Evolutionary conservation across 2,329 filamentous ascomycete genomes (phyloP), one percentile per base, ranked within the genome.

Genomic region (Verruconis gallopava): DNA sequence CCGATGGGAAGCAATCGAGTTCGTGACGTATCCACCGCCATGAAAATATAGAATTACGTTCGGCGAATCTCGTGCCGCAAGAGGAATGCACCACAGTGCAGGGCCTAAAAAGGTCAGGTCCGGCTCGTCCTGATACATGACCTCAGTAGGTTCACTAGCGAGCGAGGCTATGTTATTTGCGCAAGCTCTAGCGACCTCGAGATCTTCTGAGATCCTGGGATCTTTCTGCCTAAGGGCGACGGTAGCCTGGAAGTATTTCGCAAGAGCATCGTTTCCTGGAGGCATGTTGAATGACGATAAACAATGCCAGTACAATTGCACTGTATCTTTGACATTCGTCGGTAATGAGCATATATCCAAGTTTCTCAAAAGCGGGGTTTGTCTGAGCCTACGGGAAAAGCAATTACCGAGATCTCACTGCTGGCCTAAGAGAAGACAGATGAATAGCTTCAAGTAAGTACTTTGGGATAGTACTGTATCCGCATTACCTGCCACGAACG

Each of bases 11-110:
- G 21, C 14, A 9, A 21, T 14, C 17, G 11, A 9, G 38, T 33
- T 33, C 15, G 38, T 40, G 9, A 19, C 38, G 15, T 32, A 40
- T 17, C 38, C 38, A 6, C 38, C 22, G 12, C 38, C 38, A 15
- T 40, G 38, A 22, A 40, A 40, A 20, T 40, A 40, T 3, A 40
- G 25, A 20, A 40, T 40, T 12, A 40, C 38, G 38, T 40, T 40
- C 17, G 21, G 17, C 12, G 38, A 40, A 3, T n/a, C 9, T 40
- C 19, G 21, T 5, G 38, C 38, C 15, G 38, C 21, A 13, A 34
- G 13, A 2, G 38, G 38, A 6, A 40, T 40, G 21, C 20, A n/a
- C 38, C 38, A 40, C 6, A 40, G 20, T 11, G 21, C 21, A 11
- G 21, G 21, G 4, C n/a, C 11, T 13, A 9, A 13, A 5, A 20